Percentiles rank a stretch among this genome's conserved stretches.
Evolutionary conservation across 371 early-diverging fungal genomes (phyloP).

Genomic region (Rhizopus sp.): DNA sequence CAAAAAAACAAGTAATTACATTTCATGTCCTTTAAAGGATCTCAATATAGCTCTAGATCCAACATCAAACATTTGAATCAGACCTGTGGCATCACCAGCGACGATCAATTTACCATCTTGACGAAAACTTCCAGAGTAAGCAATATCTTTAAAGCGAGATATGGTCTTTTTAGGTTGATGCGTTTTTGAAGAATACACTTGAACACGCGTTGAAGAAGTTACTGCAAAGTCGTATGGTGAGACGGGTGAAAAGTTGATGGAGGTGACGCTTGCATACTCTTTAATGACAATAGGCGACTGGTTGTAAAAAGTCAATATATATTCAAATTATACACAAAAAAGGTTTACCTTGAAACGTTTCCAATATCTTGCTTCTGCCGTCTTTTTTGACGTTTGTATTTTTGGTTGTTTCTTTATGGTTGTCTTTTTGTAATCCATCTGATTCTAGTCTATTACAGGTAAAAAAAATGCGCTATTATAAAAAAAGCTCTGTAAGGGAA

Average conservation of each 20-base stretch:
- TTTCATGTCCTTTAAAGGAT: conserved; percentile 80
- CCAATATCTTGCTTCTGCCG: conserved; percentile 81
- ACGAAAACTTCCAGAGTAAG: conserved; percentile 79
- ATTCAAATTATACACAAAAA: neutral
- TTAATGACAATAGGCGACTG: conserved; percentile 84
- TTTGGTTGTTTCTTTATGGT: conserved; percentile 61
- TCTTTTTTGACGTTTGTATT: conserved; percentile 47
- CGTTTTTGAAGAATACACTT: conserved; percentile 85
- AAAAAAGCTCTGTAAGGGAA: neutral
- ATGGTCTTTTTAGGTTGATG: conserved; percentile 83
- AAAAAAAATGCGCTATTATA: neutral
- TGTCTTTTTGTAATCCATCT: conserved; percentile 60
- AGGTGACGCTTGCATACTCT: conserved; percentile 84
- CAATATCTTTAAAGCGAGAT: conserved; percentile 89
- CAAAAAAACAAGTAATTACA: conserved; percentile 50
- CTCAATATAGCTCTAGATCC: conserved; percentile 85
- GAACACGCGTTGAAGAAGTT: conserved; percentile 87
- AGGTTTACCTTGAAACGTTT: conserved; percentile 73
- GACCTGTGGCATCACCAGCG: conserved; percentile 90
- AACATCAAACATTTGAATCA: conserved; percentile 83
- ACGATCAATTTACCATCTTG: conserved; percentile 89
- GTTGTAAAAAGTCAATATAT: neutral
- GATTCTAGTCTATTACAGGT: neutral
- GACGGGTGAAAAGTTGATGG: conserved; percentile 83
- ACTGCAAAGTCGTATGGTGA: conserved; percentile 89